Evolutionary conservation across 2,329 filamentous ascomycete genomes (phyloP), one percentile per base, ranked within the genome.

Genomic region (Fulvia fulva): DNA sequence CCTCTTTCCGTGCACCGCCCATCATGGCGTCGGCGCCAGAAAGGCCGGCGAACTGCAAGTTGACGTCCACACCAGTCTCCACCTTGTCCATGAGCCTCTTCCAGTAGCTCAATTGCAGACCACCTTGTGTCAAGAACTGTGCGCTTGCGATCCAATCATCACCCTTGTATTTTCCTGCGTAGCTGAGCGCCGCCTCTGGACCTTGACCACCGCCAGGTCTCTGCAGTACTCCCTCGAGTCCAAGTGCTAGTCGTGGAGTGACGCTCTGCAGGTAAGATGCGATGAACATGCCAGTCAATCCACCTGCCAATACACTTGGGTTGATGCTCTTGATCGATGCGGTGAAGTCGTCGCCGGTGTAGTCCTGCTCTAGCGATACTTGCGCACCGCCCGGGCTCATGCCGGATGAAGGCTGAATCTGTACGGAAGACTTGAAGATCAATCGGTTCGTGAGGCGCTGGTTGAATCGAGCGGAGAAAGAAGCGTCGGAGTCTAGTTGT

Each of bases 231-330:
- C 88, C 88, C 78, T 99, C 94, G 61, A 97, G 81, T 67, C 94
- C 94, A 54, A 99, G 81, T 51, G 93, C 85, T 62, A 99, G 83
- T 70, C 84, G 87, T 61, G 91, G 89, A 43, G 94, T 99, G 62
- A 99, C 79, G 52, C 91, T 90, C 77, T 99, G 94, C 60, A 99
- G 83, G 78, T 97, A 97, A 80, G 89, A 94, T 68, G 90, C 92
- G 70, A 99, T 92, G 74, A 91, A 91, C 77, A 97, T 96, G 69
- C 94, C 94, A 25, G 93, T 99, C 53, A 97, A 77, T 56, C 91
- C 91, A 59, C 94, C 93, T 73, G 97, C 92, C 54, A 99, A 84
- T 66, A 88, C 81, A 5, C 91, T 97, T n/a, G 94, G 94, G 80
- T 97, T 97, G 73, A 97, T 84, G 71, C 91, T 87, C 81, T 97